Evolutionary conservation across 1,139 yeast species (phyloP).

Genomic region (Saccharomycopsis hybrid): DNA sequence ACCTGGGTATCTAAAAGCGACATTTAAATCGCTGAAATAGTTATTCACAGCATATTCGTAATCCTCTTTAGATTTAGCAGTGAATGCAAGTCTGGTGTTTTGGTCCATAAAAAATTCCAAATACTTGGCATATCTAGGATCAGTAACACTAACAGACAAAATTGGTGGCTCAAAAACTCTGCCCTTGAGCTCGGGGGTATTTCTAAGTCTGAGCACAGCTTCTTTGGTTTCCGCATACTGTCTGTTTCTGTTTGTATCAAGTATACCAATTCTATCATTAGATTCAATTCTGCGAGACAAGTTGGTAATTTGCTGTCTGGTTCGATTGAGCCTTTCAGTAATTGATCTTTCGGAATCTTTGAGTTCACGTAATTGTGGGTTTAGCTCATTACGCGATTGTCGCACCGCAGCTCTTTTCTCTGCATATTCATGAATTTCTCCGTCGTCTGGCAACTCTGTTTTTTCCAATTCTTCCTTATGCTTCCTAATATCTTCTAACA

Average conservation of each 20-base stretch:
- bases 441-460: constrained; percentile 23
- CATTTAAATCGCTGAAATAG: constrained; percentile 35
- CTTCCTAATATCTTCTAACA: constrained; percentile 25
- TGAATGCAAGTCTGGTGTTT: constrained; percentile 51
- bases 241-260: constrained; percentile 32
- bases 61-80: constrained; percentile 38
- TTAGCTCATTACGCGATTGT: constrained; percentile 22
- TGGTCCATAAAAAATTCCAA: constrained; percentile 54
- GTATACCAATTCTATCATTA: constrained; percentile 45
- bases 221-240: constrained; percentile 28
- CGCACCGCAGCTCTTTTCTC: constrained; percentile 22
- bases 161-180: constrained; percentile 70
- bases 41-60: constrained; percentile 38
- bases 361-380: background rate
- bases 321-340: background rate
- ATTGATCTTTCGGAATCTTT: constrained; percentile 4
- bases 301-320: constrained; percentile 20
- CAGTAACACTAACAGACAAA: constrained; percentile 52
- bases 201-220: constrained; percentile 38
- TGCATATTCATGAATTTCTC: constrained; percentile 23
- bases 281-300: constrained; percentile 34
- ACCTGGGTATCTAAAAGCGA: constrained; percentile 40
- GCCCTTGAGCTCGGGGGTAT: constrained; percentile 32
- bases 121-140: constrained; percentile 44
- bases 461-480: constrained; percentile 24